These are phyloP conservation scores for Chenopodium berlandieri DNA, from an alignment of 148 eudicot species.

Conservation along the genomic window DNA sequence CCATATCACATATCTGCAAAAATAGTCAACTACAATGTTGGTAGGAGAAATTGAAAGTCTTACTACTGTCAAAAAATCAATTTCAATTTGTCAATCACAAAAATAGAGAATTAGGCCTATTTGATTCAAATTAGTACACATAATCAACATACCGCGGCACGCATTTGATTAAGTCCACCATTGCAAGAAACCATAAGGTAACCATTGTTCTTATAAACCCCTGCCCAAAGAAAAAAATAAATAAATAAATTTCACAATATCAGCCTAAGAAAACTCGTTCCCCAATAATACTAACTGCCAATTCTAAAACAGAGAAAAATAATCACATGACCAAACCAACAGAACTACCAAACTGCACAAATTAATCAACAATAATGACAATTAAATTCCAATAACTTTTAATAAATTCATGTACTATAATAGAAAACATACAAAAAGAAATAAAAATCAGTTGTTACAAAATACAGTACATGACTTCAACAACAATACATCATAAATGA, in stretches of 20 bases:
- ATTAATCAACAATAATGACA: constrained; percentile 4
- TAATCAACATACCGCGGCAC: constrained; percentile 54
- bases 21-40: not conserved
- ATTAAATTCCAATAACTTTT: not conserved
- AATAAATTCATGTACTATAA: not conserved
- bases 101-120: not conserved
- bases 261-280: constrained; percentile 13
- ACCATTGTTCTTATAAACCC: constrained; percentile 65
- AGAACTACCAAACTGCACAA: not conserved
- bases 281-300: constrained; percentile 12
- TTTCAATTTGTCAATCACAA: not conserved
- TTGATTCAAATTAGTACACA: not conserved
- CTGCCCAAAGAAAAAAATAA: constrained; percentile 30
- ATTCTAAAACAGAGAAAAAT: not conserved
- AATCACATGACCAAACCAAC: constrained; percentile 18
- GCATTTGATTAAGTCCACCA: constrained; percentile 79
- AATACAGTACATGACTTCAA: too few species aligned
- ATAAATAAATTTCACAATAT: constrained; percentile 8
- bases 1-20: constrained; percentile 80
- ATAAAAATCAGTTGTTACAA: not conserved
- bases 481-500: not conserved
- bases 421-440: constrained; percentile 8
- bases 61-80: not conserved
- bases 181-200: constrained; percentile 76
- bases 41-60: not conserved